Evolutionary conservation across 768 basidiomycete species (phyloP).

Genomic region (Amanita jacksonii): DNA sequence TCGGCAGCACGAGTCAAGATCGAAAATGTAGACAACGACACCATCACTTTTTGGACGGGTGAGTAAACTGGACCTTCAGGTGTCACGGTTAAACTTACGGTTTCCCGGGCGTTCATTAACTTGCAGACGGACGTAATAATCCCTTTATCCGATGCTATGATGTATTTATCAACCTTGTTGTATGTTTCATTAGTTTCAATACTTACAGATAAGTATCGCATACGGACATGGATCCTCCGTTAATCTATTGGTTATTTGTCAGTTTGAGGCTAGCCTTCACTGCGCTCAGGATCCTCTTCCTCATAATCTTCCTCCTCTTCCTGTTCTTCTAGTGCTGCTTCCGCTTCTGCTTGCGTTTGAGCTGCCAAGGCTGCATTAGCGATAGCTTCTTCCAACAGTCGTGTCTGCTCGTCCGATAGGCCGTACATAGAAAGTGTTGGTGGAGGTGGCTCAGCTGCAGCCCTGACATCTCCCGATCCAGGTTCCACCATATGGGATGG

Average conservation of each 20-base stretch:
- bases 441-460: neutral
- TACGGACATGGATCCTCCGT: neutral
- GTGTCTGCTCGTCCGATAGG: constrained; percentile 64
- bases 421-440: constrained; percentile 52
- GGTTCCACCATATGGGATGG: neutral
- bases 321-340: constrained; percentile 62
- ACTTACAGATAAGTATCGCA: constrained; percentile 3
- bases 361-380: constrained; percentile 66
- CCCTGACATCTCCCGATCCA: neutral
- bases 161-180: constrained; percentile 8
- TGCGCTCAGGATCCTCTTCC: constrained; percentile 36
- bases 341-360: constrained; percentile 71
- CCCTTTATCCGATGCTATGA: constrained; percentile 1
- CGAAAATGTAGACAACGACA: constrained; percentile 40
- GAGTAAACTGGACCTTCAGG: neutral
- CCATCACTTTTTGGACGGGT: constrained; percentile 1
- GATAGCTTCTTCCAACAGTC: constrained; percentile 61
- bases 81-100: constrained; percentile 1
- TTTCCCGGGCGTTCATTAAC: too few species aligned
- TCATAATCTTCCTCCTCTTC: constrained; percentile 38
- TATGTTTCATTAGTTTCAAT: neutral
- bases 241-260: constrained; percentile 13
- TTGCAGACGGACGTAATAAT: too few species aligned
- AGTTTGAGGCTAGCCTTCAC: constrained; percentile 23
- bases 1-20: constrained; percentile 27